phyloP scores from a whole-genome alignment of 768 basidiomycete genomes.

The Leucocoprinus sp. region DNA sequence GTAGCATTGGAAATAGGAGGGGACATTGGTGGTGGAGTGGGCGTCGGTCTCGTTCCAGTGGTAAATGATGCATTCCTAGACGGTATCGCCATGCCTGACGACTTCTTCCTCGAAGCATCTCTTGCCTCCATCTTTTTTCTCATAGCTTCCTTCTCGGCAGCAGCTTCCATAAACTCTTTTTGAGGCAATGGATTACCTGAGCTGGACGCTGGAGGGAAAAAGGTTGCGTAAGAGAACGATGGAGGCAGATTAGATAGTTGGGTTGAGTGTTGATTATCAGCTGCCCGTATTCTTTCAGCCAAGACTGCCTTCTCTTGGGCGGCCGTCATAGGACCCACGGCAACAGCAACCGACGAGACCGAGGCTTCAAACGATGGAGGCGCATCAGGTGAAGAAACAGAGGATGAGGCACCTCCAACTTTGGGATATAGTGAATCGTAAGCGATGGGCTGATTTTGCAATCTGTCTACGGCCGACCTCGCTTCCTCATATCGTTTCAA shows the following conservation, averaged over 20 bases:
- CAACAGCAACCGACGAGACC: conserved; percentile 26
- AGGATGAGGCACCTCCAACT: conserved; percentile 21
- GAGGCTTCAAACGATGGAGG: conserved; percentile 46
- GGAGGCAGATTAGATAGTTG: conserved; percentile 5
- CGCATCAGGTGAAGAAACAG: conserved; percentile 19
- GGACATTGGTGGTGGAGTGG: conserved; percentile 10
- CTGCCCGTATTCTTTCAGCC: conserved; percentile 34
- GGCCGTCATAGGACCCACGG: conserved; percentile 28
- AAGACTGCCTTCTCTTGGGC: conserved; percentile 65
- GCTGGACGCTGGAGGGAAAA: conserved; percentile 16
- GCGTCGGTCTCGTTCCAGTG: neutral
- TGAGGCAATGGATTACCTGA: conserved; percentile 15
- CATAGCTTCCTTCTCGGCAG: conserved; percentile 49
- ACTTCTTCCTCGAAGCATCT: conserved; percentile 27
- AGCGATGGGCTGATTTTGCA: conserved; percentile 45
- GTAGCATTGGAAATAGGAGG: conserved; percentile 17
- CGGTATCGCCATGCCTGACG: conserved; percentile 13
- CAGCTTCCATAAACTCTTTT: conserved; percentile 22
- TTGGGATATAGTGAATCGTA: conserved; percentile 57
- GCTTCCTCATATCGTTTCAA: conserved; percentile 62
- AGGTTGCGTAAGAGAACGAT: conserved; percentile 11
- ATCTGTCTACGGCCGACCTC: conserved; percentile 59
- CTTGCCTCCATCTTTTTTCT: conserved; percentile 49
- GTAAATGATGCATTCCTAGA: neutral
- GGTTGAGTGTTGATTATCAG: conserved; percentile 30